Base-by-base conservation (phyloP, 2,329 filamentous ascomycete genomes). In the Scedosporium dehoogii region DNA sequence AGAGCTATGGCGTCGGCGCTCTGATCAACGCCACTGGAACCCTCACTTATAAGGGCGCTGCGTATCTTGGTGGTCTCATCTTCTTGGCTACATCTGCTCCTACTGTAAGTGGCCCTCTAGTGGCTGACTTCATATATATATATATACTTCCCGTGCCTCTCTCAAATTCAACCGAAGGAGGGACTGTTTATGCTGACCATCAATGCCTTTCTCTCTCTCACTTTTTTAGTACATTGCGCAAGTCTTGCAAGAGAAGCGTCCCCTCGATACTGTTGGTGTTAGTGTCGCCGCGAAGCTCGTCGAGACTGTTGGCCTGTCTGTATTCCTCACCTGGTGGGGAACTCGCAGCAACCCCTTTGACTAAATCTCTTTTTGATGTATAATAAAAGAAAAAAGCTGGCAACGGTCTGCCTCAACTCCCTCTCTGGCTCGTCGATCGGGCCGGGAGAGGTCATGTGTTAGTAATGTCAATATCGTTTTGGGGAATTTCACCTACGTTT, bases 241-340 rank as follows among this genome's bases (percentile, higher is more conserved):
- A 76, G 74, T 97, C 74, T 82, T 96, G 74, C 87, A 89, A 57
- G 93, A 97, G 85, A 96, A 93, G 84, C 89, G 92, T 64, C 90
- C 93, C 60, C 77, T 94, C 64, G 93, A 97, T 77, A 93, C 90
- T 66, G 86, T 97, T 68, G 91, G 91, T 69, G 88, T 97, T 68
- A 90, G 89, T 73, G 85, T 89, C 66, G 78, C 94, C 59, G 88
- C 90, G 72, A 92, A 94, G 78, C 79, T 94, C 69, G 85, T 96
- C 69, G 94, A 97, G 85, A 97, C 94, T 3, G 85, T 97, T 64
- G 94, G 93, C 67, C 85, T 97, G 64, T 92, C 89, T 66, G 75
- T 96, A 71, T 91, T 97, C 85, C 82, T 97, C 70, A 96, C 91
- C 73, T 97, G 91, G 89, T 97, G 93, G 93, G 93, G 93, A 72